Evolutionary conservation across 1,284 basidiomycete genomes (phyloP).

Genomic region (Papiliotrema fonsecae): DNA sequence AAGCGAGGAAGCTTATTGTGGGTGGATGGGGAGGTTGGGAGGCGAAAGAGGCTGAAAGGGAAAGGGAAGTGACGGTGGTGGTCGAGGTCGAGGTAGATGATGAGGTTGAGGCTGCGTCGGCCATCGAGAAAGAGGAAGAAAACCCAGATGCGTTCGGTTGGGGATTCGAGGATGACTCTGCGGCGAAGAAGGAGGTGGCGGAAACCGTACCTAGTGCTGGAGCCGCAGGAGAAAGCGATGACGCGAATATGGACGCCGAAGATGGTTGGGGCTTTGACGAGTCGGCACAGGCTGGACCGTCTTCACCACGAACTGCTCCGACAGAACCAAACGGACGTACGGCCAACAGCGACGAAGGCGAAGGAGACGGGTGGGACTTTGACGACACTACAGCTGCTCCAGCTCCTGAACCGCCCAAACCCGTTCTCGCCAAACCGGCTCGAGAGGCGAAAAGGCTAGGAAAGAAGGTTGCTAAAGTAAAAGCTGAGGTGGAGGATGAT

Average conservation of each 20-base stretch:
- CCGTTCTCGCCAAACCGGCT: conserved; percentile 20
- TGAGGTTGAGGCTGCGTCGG: conserved; percentile 1
- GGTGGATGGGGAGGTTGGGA: conserved; percentile 17
- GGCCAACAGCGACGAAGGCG: conserved; percentile 8
- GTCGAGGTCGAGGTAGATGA: conserved; percentile 24
- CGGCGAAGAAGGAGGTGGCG: neutral
- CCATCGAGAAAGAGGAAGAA: neutral
- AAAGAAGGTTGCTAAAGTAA: conserved; percentile 28
- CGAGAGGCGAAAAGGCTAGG: conserved; percentile 34
- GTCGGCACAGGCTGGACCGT: conserved; percentile 18
- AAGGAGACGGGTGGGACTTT: conserved; percentile 48
- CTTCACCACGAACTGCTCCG: conserved; percentile 10
- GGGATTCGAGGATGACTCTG: conserved; percentile 13
- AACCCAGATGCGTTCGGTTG: conserved; percentile 10
- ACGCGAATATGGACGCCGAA: conserved; percentile 7
- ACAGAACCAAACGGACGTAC: conserved; percentile 2
- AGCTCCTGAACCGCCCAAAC: conserved; percentile 4
- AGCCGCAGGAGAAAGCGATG: neutral
- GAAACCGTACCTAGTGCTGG: neutral
- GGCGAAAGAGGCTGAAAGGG: conserved; percentile 8
- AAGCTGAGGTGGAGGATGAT: conserved; percentile 14
- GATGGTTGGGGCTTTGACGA: conserved; percentile 31
- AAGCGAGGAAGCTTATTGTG: conserved; percentile 12
- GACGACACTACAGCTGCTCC: conserved; percentile 21
- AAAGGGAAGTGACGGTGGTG: conserved; percentile 13